These are phyloP conservation scores for Pulveroboletus sp. DNA, from an alignment of 768 basidiomycete species.

Conservation along the genomic window DNA sequence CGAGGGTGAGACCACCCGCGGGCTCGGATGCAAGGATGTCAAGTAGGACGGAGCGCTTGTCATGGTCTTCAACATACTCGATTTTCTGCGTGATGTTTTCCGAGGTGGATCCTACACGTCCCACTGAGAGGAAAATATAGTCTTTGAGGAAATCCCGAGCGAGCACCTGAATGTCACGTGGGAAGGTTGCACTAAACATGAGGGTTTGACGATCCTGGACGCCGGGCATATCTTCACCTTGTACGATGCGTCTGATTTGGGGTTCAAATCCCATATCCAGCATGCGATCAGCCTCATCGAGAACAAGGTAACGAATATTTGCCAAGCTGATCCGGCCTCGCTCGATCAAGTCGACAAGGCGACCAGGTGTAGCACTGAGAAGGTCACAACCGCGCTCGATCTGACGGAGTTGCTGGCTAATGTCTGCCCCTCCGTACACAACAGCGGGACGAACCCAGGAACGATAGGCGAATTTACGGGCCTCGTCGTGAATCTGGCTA, in stretches of 20 bases:
- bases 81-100: constrained; percentile 99
- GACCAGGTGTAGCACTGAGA: constrained; percentile 94
- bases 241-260: constrained; percentile 96
- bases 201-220: constrained; percentile 89
- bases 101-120: constrained; percentile 95
- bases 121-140: constrained; percentile 97
- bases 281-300: constrained; percentile 99
- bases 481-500: constrained; percentile 98
- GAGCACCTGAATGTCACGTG: constrained; percentile 96
- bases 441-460: constrained; percentile 99
- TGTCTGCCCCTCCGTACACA: constrained; percentile 98
- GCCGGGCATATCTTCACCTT: constrained; percentile 98
- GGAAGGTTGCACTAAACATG: constrained; percentile 99
- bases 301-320: constrained; percentile 95
- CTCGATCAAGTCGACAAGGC: constrained; percentile 97
- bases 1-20: constrained; percentile 75
- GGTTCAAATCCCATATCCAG: constrained; percentile 99
- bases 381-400: constrained; percentile 98
- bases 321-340: constrained; percentile 94
- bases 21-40: constrained; percentile 83
- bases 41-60: constrained; percentile 95
- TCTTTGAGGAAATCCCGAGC: constrained; percentile 96
- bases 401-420: constrained; percentile 87
- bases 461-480: constrained; percentile 97
- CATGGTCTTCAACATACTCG: constrained; percentile 95